Evolutionary conservation across 139 green algal species (phyloP).

Genomic region (Picochlorum costavermella): DNA sequence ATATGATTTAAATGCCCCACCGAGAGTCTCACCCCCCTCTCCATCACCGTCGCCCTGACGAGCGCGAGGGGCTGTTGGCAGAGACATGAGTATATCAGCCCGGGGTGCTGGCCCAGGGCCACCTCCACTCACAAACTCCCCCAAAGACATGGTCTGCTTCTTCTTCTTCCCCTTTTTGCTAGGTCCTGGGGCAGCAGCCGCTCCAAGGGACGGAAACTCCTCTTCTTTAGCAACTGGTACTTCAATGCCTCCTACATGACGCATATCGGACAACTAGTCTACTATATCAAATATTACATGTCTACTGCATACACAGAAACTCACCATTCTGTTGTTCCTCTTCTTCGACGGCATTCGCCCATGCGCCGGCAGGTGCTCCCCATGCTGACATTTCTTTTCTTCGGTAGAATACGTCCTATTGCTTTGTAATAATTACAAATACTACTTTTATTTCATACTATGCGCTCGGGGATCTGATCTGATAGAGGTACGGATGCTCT

Average conservation of each 20-base stretch:
- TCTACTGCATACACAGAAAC: neutral
- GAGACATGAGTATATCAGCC: constrained; percentile 6
- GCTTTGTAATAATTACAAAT: neutral
- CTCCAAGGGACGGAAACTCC: constrained; percentile 59
- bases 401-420: neutral
- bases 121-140: constrained; percentile 47
- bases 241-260: constrained; percentile 6
- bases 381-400: neutral
- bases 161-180: constrained; percentile 64
- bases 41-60: constrained; percentile 37
- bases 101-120: neutral
- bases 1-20: constrained; percentile 67
- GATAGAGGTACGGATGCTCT: too few species aligned
- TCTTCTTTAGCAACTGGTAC: constrained; percentile 20
- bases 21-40: constrained; percentile 23
- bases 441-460: too few species aligned
- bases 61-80: constrained; percentile 52
- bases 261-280: neutral
- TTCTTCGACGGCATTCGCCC: constrained; percentile 19
- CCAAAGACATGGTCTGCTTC: constrained; percentile 50
- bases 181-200: constrained; percentile 37
- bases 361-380: constrained; percentile 8
- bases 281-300: neutral
- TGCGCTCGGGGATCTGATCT: neutral
- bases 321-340: constrained; percentile 12